Evolutionary conservation across 75 land plant genomes (phyloP), one percentile per base, ranked within the genome.

Genomic region (Pinus tabuliformis): DNA sequence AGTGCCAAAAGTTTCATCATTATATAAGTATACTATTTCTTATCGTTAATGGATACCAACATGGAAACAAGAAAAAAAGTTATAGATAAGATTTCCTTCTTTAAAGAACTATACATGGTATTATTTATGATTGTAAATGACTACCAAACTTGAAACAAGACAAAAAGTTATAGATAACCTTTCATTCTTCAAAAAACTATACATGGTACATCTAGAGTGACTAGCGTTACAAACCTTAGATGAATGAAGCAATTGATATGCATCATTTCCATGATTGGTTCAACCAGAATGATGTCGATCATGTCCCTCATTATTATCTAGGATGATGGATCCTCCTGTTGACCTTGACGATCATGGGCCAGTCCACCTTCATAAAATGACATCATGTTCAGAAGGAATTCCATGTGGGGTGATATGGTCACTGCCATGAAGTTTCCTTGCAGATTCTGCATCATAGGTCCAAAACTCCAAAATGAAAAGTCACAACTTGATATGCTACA

Each of bases 1-100:
- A 62, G 83, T 88, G 49, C 97, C 97, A 86, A 96, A 96, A 57
- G 99, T 96, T 81, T 96, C 97, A 74, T 91, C 95, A 76, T 94
- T 91, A 62, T 68, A 80, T 20, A 80, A 75, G 73, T 96, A 97
- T 61, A 77, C 81, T 56, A 75, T 80, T 33, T 88, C 90, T 58
- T 87, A 82, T 3, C 97, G 81, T 68, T 83, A 24, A 65, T 80
- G 82, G 59, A 81, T 81, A 12, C 79, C 72, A 12, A 84, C 79
- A 95, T 95, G 84, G 72, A 76, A 59, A 75, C 36, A 59, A 21
- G 36, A 0, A 30, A 30, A 30, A 30, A 30, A 30, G 30, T 30
- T 30, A 30, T 30, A 24, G 22, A 30, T 18, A 30, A n/a, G n/a
- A n/a, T n/a, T n/a, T n/a, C n/a, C n/a, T n/a, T 28, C 18, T 58